A percentile compares a stretch with the other conserved stretches of the same genome.
phyloP scores from a whole-genome alignment of 345 rosid genomes.

The Zanthoxylum bungeanum region DNA sequence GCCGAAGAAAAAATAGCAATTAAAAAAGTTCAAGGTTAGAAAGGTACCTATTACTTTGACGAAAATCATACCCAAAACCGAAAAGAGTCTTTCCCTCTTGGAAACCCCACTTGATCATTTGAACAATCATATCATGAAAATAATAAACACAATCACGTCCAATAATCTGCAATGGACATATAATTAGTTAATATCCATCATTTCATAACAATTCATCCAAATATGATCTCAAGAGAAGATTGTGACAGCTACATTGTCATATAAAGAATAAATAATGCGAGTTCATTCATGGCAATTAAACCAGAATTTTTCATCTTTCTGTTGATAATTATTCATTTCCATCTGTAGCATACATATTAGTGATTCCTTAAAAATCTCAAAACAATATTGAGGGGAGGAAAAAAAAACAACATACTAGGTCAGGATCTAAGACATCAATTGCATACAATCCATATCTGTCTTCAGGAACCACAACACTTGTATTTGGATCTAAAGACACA shows the following conservation, averaged over 20 bases:
- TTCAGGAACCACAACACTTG: constrained; percentile 74
- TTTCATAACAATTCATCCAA: not conserved
- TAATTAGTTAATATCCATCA: constrained; percentile 4
- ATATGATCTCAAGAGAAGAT: not conserved
- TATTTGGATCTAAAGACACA: constrained; percentile 60
- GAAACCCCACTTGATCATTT: constrained; percentile 94
- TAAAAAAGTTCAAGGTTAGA: not conserved
- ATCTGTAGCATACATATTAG: not conserved
- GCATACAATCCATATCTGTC: constrained; percentile 86
- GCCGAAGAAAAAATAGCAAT: not conserved
- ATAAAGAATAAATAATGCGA: not conserved
- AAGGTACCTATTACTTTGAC: constrained; percentile 92
- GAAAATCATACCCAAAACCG: constrained; percentile 96
- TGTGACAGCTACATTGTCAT: not conserved
- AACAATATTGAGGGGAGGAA: not conserved
- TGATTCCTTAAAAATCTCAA: not conserved
- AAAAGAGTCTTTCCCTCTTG: constrained; percentile 92
- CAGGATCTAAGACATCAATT: constrained; percentile 90
- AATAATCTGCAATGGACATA: constrained; percentile 46
- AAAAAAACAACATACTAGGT: constrained; percentile 52
- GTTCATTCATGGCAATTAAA: not conserved
- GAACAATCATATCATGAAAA: constrained; percentile 93
- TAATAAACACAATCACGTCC: constrained; percentile 83
- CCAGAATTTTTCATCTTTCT: not conserved
- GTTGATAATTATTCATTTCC: not conserved